Base-by-base conservation (phyloP, 2,329 filamentous ascomycete genomes). In the Hypomyces rosellus region DNA sequence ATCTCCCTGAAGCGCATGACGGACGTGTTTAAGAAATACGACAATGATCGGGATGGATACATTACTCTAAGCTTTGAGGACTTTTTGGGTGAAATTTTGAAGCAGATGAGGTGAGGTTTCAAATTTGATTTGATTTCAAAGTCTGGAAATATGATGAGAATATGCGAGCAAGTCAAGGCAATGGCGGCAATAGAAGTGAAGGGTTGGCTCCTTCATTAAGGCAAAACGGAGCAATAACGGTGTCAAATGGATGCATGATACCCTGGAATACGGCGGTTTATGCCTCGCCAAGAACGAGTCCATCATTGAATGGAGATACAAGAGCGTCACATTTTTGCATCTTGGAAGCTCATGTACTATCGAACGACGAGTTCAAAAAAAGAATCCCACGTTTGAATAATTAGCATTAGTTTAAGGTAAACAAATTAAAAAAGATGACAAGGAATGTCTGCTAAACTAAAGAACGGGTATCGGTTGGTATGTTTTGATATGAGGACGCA, bases 1-100 rank as follows among this genome's bases (percentile, higher is more conserved):
- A 97, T 99, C 65, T 90, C 84, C 61, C 76, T 99, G 62, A 96
- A 97, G 80, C 81, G 93, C 60, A 97, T 99, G 92, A 99, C 93
- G 53, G 93, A 99, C 69, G 90, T 96, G 25, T 99, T 99, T 69
- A 99, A 99, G 78, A 92, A 91, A 71, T 99, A 97, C 68, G 93
- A 99, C 61, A 88, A 95, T 62, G 93, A 99, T 69, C 82, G 93
- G 39, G 93, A 97, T 70, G 93, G 93, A 2, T 97, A 91, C 67
- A 88, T 91, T 59, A 91, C 86, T 4, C 70, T 91, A 48, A 88
- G 85, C 65, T 91, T 91, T 61, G 86, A 90, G 71, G 86, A 90
- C 61, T 90, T 90, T 66, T 71, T 90, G 63, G 84, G 82, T 36
- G 85, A 83, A 70, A 82, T 83, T 55, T 59, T 84, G 57, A 79